Evolutionary conservation across 441 rosid genomes (phyloP).

Genomic region (Kokia cookei): DNA sequence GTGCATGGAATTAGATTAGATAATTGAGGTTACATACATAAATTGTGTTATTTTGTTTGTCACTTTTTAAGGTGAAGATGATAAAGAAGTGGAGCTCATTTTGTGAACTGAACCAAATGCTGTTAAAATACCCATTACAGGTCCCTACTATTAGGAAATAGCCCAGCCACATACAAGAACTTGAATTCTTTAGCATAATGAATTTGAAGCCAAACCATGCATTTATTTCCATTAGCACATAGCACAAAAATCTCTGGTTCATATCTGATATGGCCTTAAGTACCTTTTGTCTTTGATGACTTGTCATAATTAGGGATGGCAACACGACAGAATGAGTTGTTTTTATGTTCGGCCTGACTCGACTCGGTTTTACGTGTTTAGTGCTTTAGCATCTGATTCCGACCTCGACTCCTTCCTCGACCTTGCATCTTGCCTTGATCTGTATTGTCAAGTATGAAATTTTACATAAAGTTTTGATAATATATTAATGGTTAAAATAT

Average conservation of each 20-base stretch:
- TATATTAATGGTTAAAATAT: too few relatives aligned
- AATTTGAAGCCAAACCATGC: neutral
- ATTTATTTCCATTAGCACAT: neutral
- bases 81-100: neutral
- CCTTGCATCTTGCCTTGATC: too few relatives aligned
- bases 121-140: neutral
- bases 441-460: too few relatives aligned
- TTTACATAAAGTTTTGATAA: too few relatives aligned
- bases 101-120: neutral
- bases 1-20: neutral
- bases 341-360: too few relatives aligned
- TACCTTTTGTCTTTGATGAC: too few relatives aligned
- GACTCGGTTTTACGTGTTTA: too few relatives aligned
- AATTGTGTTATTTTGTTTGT: neutral
- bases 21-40: neutral
- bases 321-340: too few relatives aligned
- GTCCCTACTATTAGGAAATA: neutral
- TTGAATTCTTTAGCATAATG: neutral
- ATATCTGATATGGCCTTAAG: too few relatives aligned
- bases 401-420: too few relatives aligned
- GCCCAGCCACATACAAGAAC: neutral
- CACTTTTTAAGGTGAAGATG: neutral
- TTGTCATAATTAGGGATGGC: too few relatives aligned
- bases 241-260: neutral
- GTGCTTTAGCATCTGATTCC: too few relatives aligned